phyloP scores from a whole-genome alignment of 495 filamentous ascomycete species.

The Thermothielavioides terrestris region DNA sequence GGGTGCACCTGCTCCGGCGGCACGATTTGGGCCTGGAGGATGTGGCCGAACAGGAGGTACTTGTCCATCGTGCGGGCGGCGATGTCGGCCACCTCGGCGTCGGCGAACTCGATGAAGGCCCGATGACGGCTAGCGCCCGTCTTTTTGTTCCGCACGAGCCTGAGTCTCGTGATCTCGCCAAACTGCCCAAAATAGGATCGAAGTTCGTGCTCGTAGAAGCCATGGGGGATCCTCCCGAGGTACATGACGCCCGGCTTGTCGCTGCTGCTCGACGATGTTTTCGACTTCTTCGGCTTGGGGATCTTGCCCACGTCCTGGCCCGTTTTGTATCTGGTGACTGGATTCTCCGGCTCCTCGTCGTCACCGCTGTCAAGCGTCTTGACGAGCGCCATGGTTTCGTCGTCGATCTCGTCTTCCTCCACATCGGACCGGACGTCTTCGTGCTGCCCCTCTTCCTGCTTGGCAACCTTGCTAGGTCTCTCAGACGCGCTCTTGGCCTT shows the following conservation, averaged over 20 bases:
- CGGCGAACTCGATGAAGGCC: constrained; percentile 85
- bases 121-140: constrained; percentile 86
- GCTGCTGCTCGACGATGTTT: constrained; percentile 18
- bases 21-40: constrained; percentile 76
- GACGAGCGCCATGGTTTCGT: constrained; percentile 50
- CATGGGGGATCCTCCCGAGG: constrained; percentile 80
- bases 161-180: constrained; percentile 68
- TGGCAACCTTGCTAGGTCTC: constrained; percentile 22
- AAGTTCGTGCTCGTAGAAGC: constrained; percentile 97
- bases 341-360: constrained; percentile 49
- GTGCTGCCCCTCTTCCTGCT: constrained; percentile 16
- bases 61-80: constrained; percentile 94
- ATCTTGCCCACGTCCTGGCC: constrained; percentile 53
- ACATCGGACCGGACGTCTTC: constrained; percentile 23
- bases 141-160: constrained; percentile 81
- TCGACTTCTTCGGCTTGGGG: constrained; percentile 48
- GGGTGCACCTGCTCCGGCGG: constrained; percentile 68
- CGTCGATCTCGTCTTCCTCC: constrained; percentile 35
- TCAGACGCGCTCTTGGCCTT: constrained; percentile 24
- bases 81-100: constrained; percentile 70
- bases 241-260: constrained; percentile 73
- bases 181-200: constrained; percentile 92
- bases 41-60: constrained; percentile 89
- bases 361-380: constrained; percentile 73
- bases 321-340: constrained; percentile 37